Evolutionary conservation across 352 stramenopile species (phyloP), one percentile per base, ranked within the genome.

Genomic region (Phytophthora aleatoria): DNA sequence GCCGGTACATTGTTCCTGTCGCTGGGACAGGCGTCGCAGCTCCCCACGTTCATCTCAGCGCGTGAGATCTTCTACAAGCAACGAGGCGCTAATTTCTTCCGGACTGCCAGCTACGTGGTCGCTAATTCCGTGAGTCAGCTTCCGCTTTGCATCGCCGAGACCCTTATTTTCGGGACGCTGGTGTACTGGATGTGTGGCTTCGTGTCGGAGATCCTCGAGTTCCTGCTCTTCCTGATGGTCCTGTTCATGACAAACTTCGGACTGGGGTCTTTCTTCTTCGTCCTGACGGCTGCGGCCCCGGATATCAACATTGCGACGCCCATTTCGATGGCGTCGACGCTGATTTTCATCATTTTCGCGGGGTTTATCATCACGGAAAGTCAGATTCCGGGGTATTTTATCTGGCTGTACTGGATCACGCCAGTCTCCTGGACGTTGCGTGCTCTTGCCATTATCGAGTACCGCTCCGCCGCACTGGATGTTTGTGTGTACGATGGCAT

Each of bases 101-200:
- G 39, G 5, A 45, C 84, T 13, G 80, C 73, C 6, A 76, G 76
- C 30, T 95, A 91, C 54, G 73, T 92, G 20, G 55, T 92, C 30
- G 79, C 64, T 13, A 69, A 67, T 44, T 70, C 63, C 2, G 50
- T 75, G 3, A 68, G 68, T 49, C 64, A 76, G 28, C 47, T 79
- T 10, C 61, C 77, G 61, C 66, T 83, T 27, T 56, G 59, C 73
- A 43, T 76, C 3, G 63, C 80, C 12, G 84, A 94, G 67, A 81
- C 77, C 0, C 62, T 91, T 15, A 68, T 86, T 27, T 92, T 93
- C 69, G 83, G 81, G 13, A 85, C 70, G 16, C 68, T 95, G 44
- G 51, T 92, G 10, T 95, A 95, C 60, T 95, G 79, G 70, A 89
- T 93, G 70, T 82, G 89, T 57, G 87, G 84, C 24, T 77, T 77